phyloP scores from a whole-genome alignment of 345 rosid species.

The Citrus trifoliata region DNA sequence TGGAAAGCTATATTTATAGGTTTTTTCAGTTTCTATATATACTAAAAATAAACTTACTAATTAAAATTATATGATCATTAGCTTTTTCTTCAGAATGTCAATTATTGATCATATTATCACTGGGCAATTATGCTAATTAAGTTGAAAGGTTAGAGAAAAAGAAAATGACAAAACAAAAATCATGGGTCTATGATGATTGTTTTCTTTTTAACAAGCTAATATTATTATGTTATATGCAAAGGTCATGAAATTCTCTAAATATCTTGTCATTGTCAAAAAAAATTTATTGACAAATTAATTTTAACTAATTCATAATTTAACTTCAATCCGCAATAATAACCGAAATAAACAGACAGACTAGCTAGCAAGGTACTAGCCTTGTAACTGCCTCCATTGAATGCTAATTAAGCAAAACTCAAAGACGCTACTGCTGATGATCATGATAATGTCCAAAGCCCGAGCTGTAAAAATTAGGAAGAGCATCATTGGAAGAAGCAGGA shows the following conservation, averaged over 20 bases:
- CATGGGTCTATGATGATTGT: no score
- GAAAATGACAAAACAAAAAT: no score
- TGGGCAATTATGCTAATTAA: not conserved
- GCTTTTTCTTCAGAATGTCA: not conserved
- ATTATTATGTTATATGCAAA: no score
- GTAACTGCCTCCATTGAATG: not conserved
- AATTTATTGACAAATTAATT: not conserved
- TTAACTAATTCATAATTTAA: not conserved
- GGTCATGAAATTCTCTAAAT: no score
- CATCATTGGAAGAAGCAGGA: not conserved
- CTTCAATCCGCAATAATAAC: not conserved
- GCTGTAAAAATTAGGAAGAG: not conserved
- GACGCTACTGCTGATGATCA: not conserved
- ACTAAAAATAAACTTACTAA: no score
- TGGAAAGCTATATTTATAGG: not conserved
- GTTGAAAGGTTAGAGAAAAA: not conserved
- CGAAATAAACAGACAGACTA: not conserved
- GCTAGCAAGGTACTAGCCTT: constrained; percentile 15
- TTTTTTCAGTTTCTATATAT: not conserved
- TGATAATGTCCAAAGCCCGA: constrained; percentile 8
- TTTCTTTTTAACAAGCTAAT: no score
- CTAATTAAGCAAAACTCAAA: not conserved
- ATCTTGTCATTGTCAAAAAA: no score
- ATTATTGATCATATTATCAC: not conserved
- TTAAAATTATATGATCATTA: no score